phyloP scores from a whole-genome alignment of 129 eudicot genomes.

The Chrysanthemum makinoi region DNA sequence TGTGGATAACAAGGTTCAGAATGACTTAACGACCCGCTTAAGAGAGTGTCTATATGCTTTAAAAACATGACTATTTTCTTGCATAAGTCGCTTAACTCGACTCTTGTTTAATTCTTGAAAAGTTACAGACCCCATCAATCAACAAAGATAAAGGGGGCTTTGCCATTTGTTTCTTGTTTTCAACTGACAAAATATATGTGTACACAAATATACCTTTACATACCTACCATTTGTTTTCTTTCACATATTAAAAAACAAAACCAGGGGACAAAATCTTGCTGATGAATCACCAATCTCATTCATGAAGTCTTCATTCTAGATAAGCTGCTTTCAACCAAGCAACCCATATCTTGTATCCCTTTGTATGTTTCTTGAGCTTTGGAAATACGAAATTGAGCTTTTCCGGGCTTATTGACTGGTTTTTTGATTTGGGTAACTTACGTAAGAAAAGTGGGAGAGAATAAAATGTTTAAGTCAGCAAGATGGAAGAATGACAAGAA shows the following conservation, averaged over 20 bases:
- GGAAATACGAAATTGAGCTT: slow-evolving; percentile 4
- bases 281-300: slow-evolving; percentile 12
- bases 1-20: no score
- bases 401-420: neutral
- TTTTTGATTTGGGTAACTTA: slow-evolving; percentile 1
- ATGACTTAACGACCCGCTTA: no score
- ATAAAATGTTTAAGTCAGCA: slow-evolving; percentile 64
- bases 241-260: neutral
- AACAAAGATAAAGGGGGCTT: neutral
- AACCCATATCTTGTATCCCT: neutral
- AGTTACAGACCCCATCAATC: no score
- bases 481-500: slow-evolving; percentile 68
- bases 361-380: neutral
- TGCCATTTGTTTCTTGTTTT: neutral
- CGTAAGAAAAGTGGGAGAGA: neutral
- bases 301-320: slow-evolving; percentile 18
- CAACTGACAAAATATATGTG: neutral
- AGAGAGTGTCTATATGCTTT: no score
- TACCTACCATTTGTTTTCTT: slow-evolving; percentile 13
- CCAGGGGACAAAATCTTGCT: neutral
- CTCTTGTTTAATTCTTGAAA: no score
- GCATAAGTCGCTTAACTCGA: no score
- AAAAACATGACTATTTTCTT: no score
- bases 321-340: neutral
- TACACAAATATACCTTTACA: neutral